Base-by-base conservation (phyloP, 306 rosid species). In the Vachellia pachyceras region DNA sequence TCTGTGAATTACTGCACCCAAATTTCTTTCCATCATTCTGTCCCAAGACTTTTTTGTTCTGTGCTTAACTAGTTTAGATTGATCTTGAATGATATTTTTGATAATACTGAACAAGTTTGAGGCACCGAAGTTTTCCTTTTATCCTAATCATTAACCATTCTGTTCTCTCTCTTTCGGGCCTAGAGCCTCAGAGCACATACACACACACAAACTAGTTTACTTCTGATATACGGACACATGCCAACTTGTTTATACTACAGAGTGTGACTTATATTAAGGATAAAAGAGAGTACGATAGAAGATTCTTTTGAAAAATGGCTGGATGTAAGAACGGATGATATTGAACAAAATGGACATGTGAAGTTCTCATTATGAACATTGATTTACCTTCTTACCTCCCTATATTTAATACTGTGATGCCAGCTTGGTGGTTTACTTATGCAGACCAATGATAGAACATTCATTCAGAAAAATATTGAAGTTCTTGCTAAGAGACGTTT, bases 21-120 rank as follows among this genome's bases (percentile, higher is more conserved):
- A 68, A 66, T 47, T 41, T 57, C 63, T 35, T 61, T 69, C 80
- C 58, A n/a, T 18, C 61, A 55, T 41, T 61, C 47, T 60, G 77
- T 80, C 41, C 72, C 47, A 50, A 36, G 75, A 64, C 50, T 41
- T n/a, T n/a, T n/a, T n/a, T n/a, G n/a, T 77, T 46, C 63, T 77
- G 22, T 55, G 57, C 75, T 42, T 42, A 73, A 82, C 61, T 68
- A 22, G 63, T 77, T 86, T 20, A 37, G 44, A 82, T 76, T 76
- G 60, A n/a, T 76, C 45, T 73, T 79, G 76, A 65, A 20, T 69
- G 64, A 76, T 71, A 49, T n/a, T n/a, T 75, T 75, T 69, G 64
- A 71, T 71, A 22, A 3, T 22, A 20, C 58, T 18, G 22, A 23
- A 58, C 65, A 58, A 10, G 10, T 58, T 58, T 23, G 65, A n/a